A percentile compares a stretch with the other conserved stretches of the same genome.
These are phyloP conservation scores for Actinomortierella wolfii DNA, from an alignment of 371 early-diverging fungal genomes.

Conservation along the genomic window DNA sequence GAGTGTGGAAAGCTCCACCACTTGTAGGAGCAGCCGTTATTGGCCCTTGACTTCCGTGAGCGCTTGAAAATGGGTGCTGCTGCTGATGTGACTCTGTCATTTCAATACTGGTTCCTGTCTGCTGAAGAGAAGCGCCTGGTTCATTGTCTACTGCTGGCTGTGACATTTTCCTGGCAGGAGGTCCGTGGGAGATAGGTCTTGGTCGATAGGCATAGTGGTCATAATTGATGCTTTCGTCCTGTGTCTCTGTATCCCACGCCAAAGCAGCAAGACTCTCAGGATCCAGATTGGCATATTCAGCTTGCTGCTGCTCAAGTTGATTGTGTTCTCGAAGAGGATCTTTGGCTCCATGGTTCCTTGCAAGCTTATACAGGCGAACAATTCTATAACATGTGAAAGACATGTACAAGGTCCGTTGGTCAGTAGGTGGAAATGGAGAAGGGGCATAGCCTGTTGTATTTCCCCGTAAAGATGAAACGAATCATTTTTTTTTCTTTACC, in stretches of 20 bases:
- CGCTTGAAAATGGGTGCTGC: no score
- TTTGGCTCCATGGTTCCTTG: slow-evolving; percentile 27
- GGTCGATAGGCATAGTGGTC: slow-evolving; percentile 43
- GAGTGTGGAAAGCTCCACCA: no score
- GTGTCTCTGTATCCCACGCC: slow-evolving; percentile 45
- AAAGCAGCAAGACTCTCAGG: slow-evolving; percentile 16
- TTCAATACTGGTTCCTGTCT: no score
- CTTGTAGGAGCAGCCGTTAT: no score
- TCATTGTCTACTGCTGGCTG: neutral
- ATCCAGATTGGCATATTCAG: slow-evolving; percentile 13
- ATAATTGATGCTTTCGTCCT: slow-evolving; percentile 33
- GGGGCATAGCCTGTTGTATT: neutral
- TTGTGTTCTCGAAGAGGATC: slow-evolving; percentile 30
- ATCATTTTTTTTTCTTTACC: slow-evolving; percentile 9
- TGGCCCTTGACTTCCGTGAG: no score
- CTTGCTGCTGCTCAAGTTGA: slow-evolving; percentile 25
- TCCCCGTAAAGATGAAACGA: neutral
- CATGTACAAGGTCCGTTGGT: neutral
- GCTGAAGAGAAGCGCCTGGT: no score
- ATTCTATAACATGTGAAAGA: slow-evolving; percentile 16
- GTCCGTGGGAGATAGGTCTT: slow-evolving; percentile 21
- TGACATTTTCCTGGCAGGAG: slow-evolving; percentile 14
- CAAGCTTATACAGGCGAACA: slow-evolving; percentile 29
- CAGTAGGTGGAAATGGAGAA: neutral
- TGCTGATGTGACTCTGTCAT: no score